Base-by-base conservation (phyloP, 2,329 filamentous ascomycete genomes). In the Pseudohalonectria lignicola region DNA sequence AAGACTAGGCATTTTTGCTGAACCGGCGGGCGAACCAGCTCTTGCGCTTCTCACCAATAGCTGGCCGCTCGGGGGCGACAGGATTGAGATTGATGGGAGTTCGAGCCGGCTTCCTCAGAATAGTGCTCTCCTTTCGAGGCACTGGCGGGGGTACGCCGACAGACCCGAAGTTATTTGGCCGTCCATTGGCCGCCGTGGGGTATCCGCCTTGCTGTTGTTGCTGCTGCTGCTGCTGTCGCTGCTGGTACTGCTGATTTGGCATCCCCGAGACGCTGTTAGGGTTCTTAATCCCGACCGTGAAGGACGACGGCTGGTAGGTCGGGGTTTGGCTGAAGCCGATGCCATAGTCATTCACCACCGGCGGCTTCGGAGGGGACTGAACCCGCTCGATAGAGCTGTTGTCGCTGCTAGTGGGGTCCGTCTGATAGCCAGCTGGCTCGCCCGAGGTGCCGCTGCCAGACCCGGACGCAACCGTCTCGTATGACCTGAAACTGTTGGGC, bases 1-100 rank as follows among this genome's bases (percentile, higher is more conserved):
- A n/a, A n/a, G 20, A 31, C 3, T 39, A 44, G 45, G 43, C 39
- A 21, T 61, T 60, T 54, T 70, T 87, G 68, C 82, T 92, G 59
- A 94, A 92, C 39, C 79, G 73, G 49, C 79, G 76, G 53, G 83
- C 77, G 51, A 96, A 79, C 86, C 88, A 94, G 55, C 87, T 92
- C 71, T 87, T 88, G 46, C 84, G 73, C 69, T 94, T 94, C 43
- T 87, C 82, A 11, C 54, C 53, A 16, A 48, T 44, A 4, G 53
- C 53, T 5, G 59, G 54, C 34, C 56, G 50, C 39, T 53, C 48
- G 45, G 35, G 25, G 29, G 26, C 25, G 25, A 6, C 20, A 16
- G 35, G 15, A 19, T n/a, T n/a, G n/a, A n/a, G n/a, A n/a, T n/a
- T 21, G 7, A 28, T 21, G 15, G 26, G 35, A 31, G 31, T 38